Conservation (phyloP, 2,329 filamentous ascomycete genomes). For the Teratosphaeria destructans region DNA sequence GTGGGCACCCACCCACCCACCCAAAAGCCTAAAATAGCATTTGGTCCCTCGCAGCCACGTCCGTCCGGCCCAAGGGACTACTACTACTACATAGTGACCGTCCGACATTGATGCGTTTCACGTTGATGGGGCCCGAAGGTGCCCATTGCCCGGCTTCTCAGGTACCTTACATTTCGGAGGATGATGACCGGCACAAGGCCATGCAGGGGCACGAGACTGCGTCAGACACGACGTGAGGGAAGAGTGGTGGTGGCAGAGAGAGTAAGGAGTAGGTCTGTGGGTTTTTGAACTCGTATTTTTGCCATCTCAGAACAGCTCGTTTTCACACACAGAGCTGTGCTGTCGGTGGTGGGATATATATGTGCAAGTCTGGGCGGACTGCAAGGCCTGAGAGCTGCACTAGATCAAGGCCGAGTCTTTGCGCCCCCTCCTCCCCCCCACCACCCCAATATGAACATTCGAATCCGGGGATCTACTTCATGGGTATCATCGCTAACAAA, state of each 20-base stretch:
- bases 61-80: too few species aligned
- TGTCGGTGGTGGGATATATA: background rate
- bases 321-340: background rate
- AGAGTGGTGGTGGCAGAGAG: background rate
- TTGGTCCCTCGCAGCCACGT: too few species aligned
- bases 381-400: slow-evolving; percentile 23
- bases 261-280: background rate
- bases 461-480: background rate
- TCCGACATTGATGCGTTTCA: too few species aligned
- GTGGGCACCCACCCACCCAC: too few species aligned
- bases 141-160: too few species aligned
- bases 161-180: too few species aligned
- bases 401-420: slow-evolving; percentile 17
- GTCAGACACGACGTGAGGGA: background rate
- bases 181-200: too few species aligned
- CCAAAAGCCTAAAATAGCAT: too few species aligned
- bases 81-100: too few species aligned
- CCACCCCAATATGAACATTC: slow-evolving; percentile 1
- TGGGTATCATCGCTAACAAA: slow-evolving; percentile 14
- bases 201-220: background rate
- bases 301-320: background rate
- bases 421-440: too few species aligned
- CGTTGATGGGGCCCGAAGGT: too few species aligned
- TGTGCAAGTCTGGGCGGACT: background rate
- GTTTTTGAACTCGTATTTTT: background rate